A percentile compares a stretch with the other conserved stretches of the same genome.
Evolutionary conservation across 768 basidiomycete genomes (phyloP).

Genomic region (Termitomyces sp.): DNA sequence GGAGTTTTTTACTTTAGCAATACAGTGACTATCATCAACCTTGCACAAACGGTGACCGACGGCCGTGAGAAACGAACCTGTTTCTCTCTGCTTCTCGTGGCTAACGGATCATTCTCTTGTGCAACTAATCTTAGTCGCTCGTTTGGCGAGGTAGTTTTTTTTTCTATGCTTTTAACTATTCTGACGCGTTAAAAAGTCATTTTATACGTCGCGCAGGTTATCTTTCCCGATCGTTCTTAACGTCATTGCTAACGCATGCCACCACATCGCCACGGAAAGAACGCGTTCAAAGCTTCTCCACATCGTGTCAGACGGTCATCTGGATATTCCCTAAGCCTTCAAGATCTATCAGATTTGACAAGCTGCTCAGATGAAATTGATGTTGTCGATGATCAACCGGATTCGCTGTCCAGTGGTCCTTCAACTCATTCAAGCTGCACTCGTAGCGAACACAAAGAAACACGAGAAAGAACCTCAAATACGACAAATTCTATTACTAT

Average conservation of each 20-base stretch:
- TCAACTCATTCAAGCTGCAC: neutral
- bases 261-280: neutral
- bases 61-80: constrained; percentile 5
- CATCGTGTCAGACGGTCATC: neutral
- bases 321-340: neutral
- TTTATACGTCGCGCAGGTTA: neutral
- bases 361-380: neutral
- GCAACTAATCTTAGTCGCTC: neutral
- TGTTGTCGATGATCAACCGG: neutral
- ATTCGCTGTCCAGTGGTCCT: neutral
- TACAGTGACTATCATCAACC: neutral
- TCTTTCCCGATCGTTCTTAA: neutral
- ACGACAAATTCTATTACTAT: constrained; percentile 24
- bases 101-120: neutral
- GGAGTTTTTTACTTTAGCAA: neutral
- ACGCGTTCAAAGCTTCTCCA: neutral
- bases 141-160: neutral
- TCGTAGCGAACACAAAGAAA: neutral
- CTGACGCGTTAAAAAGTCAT: constrained; percentile 2
- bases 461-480: neutral
- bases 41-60: neutral
- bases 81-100: neutral
- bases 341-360: constrained; percentile 1
- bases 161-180: neutral
- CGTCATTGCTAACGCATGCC: neutral